Conservation (phyloP, 2,329 filamentous ascomycete species). For the Akanthomyces dipterigenus region DNA sequence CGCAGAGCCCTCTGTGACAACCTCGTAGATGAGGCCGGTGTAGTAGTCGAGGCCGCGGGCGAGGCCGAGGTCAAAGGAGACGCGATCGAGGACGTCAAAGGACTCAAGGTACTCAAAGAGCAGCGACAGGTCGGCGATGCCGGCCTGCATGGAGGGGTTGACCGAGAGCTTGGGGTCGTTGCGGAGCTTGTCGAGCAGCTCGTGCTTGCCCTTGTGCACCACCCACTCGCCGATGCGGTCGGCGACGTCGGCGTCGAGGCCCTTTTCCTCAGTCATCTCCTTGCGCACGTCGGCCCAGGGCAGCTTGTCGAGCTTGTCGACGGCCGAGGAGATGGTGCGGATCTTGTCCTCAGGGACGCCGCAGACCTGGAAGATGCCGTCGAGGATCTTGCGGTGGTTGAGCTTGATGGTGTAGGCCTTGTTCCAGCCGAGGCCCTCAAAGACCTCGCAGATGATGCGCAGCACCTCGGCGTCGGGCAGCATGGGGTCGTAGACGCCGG, state of each 20-base stretch:
- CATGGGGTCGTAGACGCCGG: slow-evolving; percentile 82
- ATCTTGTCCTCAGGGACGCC: slow-evolving; percentile 82
- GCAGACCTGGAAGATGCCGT: slow-evolving; percentile 78
- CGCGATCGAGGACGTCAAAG: slow-evolving; percentile 62
- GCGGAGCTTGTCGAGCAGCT: slow-evolving; percentile 65
- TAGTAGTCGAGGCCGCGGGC: slow-evolving; percentile 91
- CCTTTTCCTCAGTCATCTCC: slow-evolving; percentile 93
- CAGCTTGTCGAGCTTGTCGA: slow-evolving; percentile 92
- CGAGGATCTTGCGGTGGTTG: slow-evolving; percentile 82
- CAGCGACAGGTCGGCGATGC: slow-evolving; percentile 72
- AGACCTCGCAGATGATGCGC: slow-evolving; percentile 77
- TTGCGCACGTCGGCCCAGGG: slow-evolving; percentile 85
- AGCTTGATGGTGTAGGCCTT: slow-evolving; percentile 66
- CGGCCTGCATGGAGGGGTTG: slow-evolving; percentile 71
- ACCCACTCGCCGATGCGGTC: slow-evolving; percentile 85
- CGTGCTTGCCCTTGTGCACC: slow-evolving; percentile 65
- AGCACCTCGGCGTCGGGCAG: slow-evolving; percentile 87
- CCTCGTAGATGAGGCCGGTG: slow-evolving; percentile 85
- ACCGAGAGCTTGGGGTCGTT: slow-evolving; percentile 59
- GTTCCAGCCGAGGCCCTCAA: slow-evolving; percentile 70
- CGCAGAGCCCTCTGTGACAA: slow-evolving; percentile 74
- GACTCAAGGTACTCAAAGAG: slow-evolving; percentile 78
- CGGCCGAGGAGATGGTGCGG: slow-evolving; percentile 80
- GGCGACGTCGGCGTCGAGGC: slow-evolving; percentile 66
- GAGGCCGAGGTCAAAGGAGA: slow-evolving; percentile 86